Evolutionary conservation across 2,329 filamentous ascomycete species (phyloP).

Genomic region (Gnomoniopsis sp.): DNA sequence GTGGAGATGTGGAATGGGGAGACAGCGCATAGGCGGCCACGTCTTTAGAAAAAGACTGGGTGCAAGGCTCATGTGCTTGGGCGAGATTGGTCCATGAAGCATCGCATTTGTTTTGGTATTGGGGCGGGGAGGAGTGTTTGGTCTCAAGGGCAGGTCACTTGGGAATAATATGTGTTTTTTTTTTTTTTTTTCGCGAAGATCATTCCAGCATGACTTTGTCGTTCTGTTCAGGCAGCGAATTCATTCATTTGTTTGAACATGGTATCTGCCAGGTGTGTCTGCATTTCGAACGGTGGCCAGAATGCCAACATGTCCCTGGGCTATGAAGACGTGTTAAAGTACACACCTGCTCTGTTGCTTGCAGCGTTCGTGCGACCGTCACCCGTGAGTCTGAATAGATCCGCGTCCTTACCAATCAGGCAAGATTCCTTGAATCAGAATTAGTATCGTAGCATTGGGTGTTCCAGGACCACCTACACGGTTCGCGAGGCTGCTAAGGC

Average conservation of each 20-base stretch:
- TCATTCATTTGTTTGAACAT: background rate
- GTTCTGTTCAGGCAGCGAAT: slow-evolving; percentile 16
- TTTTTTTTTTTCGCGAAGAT: background rate
- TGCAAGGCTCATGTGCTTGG: background rate
- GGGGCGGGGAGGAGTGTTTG: slow-evolving; percentile 1
- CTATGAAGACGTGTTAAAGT: too few species aligned
- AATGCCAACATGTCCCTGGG: too few species aligned
- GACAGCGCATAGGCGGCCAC: background rate
- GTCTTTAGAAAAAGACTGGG: background rate
- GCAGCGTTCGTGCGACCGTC: too few species aligned
- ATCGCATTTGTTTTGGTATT: slow-evolving; percentile 14
- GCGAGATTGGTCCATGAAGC: slow-evolving; percentile 3
- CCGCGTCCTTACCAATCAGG: too few species aligned
- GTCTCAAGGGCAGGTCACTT: slow-evolving; percentile 17
- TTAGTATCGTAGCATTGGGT: too few species aligned
- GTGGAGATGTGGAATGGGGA: background rate
- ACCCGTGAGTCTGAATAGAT: too few species aligned
- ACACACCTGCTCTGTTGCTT: too few species aligned
- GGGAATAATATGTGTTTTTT: slow-evolving; percentile 13
- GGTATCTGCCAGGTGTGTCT: too few species aligned
- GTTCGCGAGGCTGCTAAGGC: background rate
- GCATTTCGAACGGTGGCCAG: too few species aligned
- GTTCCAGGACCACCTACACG: too few species aligned
- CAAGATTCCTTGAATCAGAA: too few species aligned
- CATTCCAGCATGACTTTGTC: background rate